phyloP scores from a whole-genome alignment of 2,329 filamentous ascomycete genomes.

The Lasiodiplodia hormozganensis region DNA sequence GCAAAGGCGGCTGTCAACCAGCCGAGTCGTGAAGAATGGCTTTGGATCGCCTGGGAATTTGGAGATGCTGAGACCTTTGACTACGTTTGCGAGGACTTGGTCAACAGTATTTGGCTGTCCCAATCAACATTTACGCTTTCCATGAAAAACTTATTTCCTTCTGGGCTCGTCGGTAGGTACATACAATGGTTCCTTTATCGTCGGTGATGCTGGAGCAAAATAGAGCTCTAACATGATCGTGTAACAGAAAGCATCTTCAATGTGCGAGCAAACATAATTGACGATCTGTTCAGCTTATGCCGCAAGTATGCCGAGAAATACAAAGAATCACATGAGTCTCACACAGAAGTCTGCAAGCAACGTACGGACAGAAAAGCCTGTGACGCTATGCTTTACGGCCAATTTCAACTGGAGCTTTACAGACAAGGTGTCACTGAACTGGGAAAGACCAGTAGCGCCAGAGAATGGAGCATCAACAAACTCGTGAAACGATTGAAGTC shows the following conservation, averaged over 20 bases:
- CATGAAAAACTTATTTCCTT: not conserved
- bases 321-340: too few species aligned
- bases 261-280: not conserved
- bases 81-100: not conserved
- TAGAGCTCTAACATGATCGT: not conserved
- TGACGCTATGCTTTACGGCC: too few species aligned
- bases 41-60: conserved; percentile 10
- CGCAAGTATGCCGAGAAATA: too few species aligned
- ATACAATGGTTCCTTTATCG: not conserved
- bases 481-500: too few species aligned
- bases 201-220: not conserved
- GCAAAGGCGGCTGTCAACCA: not conserved
- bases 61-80: not conserved
- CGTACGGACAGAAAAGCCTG: too few species aligned
- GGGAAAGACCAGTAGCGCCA: too few species aligned
- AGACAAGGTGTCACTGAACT: too few species aligned
- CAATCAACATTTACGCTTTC: too few species aligned
- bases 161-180: not conserved
- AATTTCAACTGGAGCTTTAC: too few species aligned
- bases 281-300: not conserved
- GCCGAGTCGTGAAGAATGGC: not conserved
- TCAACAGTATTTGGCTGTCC: too few species aligned
- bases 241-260: not conserved
- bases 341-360: too few species aligned
- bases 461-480: too few species aligned